Percentiles rank a stretch among this genome's conserved stretches.
Conservation (phyloP, 2,329 filamentous ascomycete species). For the Ceratocystis albifundus region DNA sequence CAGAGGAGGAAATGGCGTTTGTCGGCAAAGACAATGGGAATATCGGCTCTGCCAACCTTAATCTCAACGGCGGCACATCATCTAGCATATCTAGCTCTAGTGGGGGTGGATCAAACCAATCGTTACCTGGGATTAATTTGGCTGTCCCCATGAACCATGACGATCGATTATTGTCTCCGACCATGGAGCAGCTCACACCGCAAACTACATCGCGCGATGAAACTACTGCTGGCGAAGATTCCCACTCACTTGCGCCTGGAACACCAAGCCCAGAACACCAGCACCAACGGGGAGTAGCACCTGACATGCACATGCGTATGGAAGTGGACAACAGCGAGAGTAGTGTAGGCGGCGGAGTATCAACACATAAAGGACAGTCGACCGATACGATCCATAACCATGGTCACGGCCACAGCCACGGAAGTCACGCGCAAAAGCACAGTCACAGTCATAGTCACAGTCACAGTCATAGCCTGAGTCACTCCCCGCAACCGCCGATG, state of each 20-base stretch:
- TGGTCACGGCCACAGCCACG: background rate
- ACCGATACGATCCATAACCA: conserved; percentile 11
- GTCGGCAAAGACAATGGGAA: conserved; percentile 15
- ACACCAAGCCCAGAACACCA: conserved; percentile 20
- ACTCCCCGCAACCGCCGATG: conserved; percentile 17
- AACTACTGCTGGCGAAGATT: conserved; percentile 20
- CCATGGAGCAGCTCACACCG: conserved; percentile 20
- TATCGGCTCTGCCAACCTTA: background rate
- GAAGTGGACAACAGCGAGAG: conserved; percentile 12
- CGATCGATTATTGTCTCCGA: conserved; percentile 19
- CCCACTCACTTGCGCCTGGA: conserved; percentile 19
- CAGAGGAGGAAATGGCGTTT: conserved; percentile 49
- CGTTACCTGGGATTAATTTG: conserved; percentile 16
- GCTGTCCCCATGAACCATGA: conserved; percentile 21
- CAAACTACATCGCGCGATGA: conserved; percentile 20
- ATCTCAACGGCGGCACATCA: conserved; percentile 1
- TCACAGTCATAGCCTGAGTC: conserved; percentile 16
- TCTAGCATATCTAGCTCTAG: background rate
- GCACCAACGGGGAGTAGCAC: conserved; percentile 9
- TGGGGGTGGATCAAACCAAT: background rate
- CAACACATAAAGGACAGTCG: background rate
- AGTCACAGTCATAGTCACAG: background rate
- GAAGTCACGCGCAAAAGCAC: background rate
- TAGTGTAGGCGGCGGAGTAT: background rate
- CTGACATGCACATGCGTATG: conserved; percentile 21